Conservation (phyloP, 352 stramenopile genomes). For the Pythium monospermum region DNA sequence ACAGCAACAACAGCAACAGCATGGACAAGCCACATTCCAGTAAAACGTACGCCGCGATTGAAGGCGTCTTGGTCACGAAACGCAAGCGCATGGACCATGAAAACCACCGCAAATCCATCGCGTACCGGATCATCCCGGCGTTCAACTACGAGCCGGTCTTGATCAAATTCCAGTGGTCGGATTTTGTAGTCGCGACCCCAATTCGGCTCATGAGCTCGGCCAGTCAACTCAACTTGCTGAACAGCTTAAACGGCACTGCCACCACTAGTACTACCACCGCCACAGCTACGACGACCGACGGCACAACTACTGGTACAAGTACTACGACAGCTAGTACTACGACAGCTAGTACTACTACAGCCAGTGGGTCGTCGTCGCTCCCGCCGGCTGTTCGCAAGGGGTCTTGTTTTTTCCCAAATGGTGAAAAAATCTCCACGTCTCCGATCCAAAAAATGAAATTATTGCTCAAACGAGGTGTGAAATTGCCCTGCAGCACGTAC, state of each 20-base stretch:
- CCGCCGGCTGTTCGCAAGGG: too few species aligned
- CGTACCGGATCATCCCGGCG: constrained; percentile 45
- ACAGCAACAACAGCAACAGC: too few species aligned
- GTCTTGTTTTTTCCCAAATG: too few species aligned
- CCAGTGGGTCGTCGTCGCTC: too few species aligned
- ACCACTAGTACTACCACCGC: neutral
- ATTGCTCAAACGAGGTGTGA: constrained; percentile 51
- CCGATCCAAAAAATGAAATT: constrained; percentile 52
- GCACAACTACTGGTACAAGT: too few species aligned
- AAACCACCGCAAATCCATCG: constrained; percentile 51
- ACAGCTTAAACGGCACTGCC: neutral
- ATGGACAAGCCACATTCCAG: constrained; percentile 2
- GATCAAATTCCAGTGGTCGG: constrained; percentile 71
- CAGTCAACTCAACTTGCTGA: constrained; percentile 16
- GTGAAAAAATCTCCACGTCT: constrained; percentile 25
- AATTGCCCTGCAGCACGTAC: constrained; percentile 52
- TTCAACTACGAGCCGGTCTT: constrained; percentile 64
- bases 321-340: too few species aligned
- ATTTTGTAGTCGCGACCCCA: constrained; percentile 60
- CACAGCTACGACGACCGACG: constrained; percentile 5
- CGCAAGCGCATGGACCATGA: constrained; percentile 61
- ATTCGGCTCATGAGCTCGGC: constrained; percentile 26
- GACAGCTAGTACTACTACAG: too few species aligned
- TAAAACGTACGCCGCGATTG: constrained; percentile 11
- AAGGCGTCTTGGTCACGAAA: constrained; percentile 48